Percentiles rank a stretch among this genome's conserved stretches.
Evolutionary conservation across 1,139 yeast genomes (phyloP).

Genomic region (Geotrichum candidum): DNA sequence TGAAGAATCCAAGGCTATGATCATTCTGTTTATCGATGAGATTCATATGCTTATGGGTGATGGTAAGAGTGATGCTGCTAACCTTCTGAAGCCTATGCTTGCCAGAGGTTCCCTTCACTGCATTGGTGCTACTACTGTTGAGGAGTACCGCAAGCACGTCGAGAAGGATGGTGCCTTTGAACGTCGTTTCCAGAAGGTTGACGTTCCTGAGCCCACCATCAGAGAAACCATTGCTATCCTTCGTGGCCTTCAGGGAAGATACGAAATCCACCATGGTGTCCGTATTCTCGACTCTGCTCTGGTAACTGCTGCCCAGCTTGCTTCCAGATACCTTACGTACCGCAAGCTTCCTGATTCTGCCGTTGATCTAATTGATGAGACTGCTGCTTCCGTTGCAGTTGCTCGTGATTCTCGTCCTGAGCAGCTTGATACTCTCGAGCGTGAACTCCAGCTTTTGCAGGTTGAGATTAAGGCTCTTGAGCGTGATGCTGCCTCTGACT

Average conservation of each 20-base stretch:
- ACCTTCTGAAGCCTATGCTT: slow-evolving; percentile 90
- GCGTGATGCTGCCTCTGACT: slow-evolving; percentile 89
- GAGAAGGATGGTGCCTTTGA: slow-evolving; percentile 98
- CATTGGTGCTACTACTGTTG: slow-evolving; percentile 96
- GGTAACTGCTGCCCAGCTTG: slow-evolving; percentile 91
- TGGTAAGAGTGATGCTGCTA: slow-evolving; percentile 91
- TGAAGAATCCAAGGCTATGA: slow-evolving; percentile 79
- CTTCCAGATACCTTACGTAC: slow-evolving; percentile 89
- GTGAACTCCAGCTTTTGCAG: slow-evolving; percentile 82
- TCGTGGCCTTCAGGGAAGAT: slow-evolving; percentile 92
- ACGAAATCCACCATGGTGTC: slow-evolving; percentile 97
- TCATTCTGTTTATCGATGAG: slow-evolving; percentile 88
- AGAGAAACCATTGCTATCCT: slow-evolving; percentile 91
- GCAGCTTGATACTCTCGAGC: slow-evolving; percentile 86
- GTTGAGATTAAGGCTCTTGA: slow-evolving; percentile 96
- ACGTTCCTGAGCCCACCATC: slow-evolving; percentile 89
- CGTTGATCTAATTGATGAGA: slow-evolving; percentile 90
- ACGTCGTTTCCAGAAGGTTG: slow-evolving; percentile 95
- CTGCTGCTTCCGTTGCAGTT: slow-evolving; percentile 96
- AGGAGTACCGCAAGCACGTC: slow-evolving; percentile 85
- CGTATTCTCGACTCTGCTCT: slow-evolving; percentile 92
- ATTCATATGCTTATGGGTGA: slow-evolving; percentile 99
- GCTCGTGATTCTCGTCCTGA: slow-evolving; percentile 98
- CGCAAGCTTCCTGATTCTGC: slow-evolving; percentile 97
- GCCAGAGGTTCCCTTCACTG: slow-evolving; percentile 96